Evolutionary conservation across 768 basidiomycete species (phyloP), one percentile per base, ranked within the genome.

Genomic region (Hygrocybe punicea): DNA sequence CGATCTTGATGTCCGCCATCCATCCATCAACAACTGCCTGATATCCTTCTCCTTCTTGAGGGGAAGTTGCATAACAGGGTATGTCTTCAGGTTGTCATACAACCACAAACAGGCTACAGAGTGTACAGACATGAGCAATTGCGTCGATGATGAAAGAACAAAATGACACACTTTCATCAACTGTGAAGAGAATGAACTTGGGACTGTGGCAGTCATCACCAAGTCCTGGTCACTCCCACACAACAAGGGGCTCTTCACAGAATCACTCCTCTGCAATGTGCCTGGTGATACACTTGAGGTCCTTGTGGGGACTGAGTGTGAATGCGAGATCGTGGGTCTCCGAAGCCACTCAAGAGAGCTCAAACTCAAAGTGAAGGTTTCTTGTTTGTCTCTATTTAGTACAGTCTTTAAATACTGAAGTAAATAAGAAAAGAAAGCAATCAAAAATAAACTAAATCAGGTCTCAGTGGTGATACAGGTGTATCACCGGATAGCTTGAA

Each of bases 91-190:
- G 60, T 85, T 85, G 63, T 88, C 86, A 63, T 89, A 89, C 2
- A 86, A 88, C 87, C 86, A 89, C 2, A 87, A 84, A 29, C 85
- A 84, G 11, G 74, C 87, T 88, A 56, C 19, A 40, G n/a, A 64
- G 58, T 33, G 46, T 23, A 37, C 40, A 44, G 17, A 13, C 2
- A 14, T 3, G 39, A 23, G 5, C 8, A 19, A 58, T n/a, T 39
- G n/a, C 16, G 29, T 46, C 44, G 47, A 57, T 3, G 17, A 49
- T 9, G 48, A 13, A 50, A 47, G 3, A 35, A 25, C 57, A n/a
- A 58, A 52, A 58, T 39, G 36, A 63, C 84, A 66, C 64, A 86
- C 85, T 80, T 72, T 85, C 84, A 37, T 78, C 74, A 16, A 67
- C 64, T 21, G 57, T 70, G 33, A 1, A 14, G 35, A 39, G 49